Evolutionary conservation across 495 filamentous ascomycete species (phyloP), one percentile per base, ranked within the genome.

Genomic region (Daldinia bambusicola): DNA sequence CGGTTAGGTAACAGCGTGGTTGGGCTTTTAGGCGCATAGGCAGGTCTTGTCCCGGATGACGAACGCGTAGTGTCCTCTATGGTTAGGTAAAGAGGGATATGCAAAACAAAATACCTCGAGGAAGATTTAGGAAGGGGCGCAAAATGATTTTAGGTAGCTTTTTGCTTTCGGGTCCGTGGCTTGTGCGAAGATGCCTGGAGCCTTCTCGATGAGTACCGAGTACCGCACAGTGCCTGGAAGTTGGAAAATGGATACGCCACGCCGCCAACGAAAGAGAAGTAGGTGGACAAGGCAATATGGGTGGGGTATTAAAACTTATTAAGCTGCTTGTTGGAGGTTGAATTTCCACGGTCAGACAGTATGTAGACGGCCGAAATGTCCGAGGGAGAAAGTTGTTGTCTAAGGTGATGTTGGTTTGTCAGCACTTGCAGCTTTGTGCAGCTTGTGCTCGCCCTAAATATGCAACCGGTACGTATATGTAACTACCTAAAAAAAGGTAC

Each of bases 361-460:
- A 50, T 36, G 55, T 69, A 14, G 58, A 69, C 60, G 70, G 58
- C 70, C 66, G 70, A 69, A 69, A 66, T 69, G 66, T 73, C 70
- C 70, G 70, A 69, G 37, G 57, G 53, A 56, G 37, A 61, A 67
- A 22, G 61, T 43, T 64, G 70, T 43, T 43, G 36, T 45, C 40
- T 43, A 41, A 69, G 18, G 61, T 40, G 43, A 58, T 20, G 43
- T 63, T 69, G 65, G 65, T 69, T 72, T 72, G 70, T 72, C 70
- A 72, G 70, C 69, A 67, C 55, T 30, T 63, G 63, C 69, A 67
- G 26, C 26, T 16, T 41, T 41, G 38, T 43, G 40, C 40, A 43
- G 43, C 43, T 48, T 48, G 60, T 53, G 48, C 38, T 63, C 32
- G 59, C 69, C 64, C 64, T 67, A 72, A 72, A 64, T 63, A 59